Percentiles rank a stretch among this genome's conserved stretches.
phyloP scores from a whole-genome alignment of 1,284 basidiomycete genomes.

The Sanghuangporus weigelae region DNA sequence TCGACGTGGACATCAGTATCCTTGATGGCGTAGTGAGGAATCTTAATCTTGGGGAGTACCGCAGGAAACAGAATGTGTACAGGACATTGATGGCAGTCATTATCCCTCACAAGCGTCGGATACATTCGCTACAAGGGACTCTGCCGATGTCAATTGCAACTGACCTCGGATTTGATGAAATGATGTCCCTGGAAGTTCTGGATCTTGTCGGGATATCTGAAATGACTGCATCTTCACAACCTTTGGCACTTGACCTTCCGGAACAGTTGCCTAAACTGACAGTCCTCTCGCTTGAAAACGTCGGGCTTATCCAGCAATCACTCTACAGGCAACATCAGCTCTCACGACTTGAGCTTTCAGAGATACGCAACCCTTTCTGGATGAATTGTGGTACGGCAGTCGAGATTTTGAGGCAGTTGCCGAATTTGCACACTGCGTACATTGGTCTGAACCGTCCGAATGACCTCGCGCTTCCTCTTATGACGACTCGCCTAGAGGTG shows the following conservation, averaged over 20 bases:
- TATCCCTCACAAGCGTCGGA: neutral
- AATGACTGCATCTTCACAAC: neutral
- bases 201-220: conserved; percentile 2
- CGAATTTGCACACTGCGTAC: conserved; percentile 3
- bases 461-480: neutral
- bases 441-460: conserved; percentile 2
- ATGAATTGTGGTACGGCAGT: neutral
- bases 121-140: neutral
- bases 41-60: neutral
- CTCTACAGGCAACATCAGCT: conserved; percentile 3
- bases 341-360: conserved; percentile 9
- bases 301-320: neutral
- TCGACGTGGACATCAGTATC: conserved; percentile 6
- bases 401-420: neutral
- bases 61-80: conserved; percentile 2
- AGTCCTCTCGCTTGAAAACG: conserved; percentile 1
- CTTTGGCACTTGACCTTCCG: conserved; percentile 1
- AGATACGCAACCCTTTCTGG: conserved; percentile 6
- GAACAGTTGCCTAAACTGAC: neutral
- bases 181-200: conserved; percentile 1
- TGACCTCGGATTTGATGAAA: neutral
- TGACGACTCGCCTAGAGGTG: neutral
- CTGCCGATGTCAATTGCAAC: neutral
- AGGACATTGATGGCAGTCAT: neutral
- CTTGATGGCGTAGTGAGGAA: neutral